A percentile compares a stretch with the other conserved stretches of the same genome.
Evolutionary conservation across 176 grass and related monocot genomes (phyloP).

Genomic region (Rhynchospora tenuis): DNA sequence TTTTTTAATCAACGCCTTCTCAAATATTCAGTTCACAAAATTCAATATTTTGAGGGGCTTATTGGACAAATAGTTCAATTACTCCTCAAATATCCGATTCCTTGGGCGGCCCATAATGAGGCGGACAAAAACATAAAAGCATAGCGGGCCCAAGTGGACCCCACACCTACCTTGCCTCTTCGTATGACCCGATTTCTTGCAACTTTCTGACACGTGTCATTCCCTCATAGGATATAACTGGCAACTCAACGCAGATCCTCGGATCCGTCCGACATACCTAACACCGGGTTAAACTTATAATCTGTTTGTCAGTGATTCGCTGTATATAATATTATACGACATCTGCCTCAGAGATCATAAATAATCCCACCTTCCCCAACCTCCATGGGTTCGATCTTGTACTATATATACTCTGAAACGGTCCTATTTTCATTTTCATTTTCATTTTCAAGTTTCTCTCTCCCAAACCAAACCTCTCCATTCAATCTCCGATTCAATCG

Average conservation of each 20-base stretch:
- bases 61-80: too few species aligned
- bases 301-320: neutral
- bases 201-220: neutral
- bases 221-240: neutral
- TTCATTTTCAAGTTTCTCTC: constrained; percentile 13
- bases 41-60: too few species aligned
- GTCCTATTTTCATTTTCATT: neutral
- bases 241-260: neutral
- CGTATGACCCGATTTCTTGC: neutral
- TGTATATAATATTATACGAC: neutral
- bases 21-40: too few species aligned
- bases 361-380: neutral
- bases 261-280: neutral
- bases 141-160: neutral
- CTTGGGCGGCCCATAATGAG: neutral
- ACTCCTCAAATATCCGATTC: too few species aligned
- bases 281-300: neutral
- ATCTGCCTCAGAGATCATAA: neutral
- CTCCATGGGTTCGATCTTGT: neutral
- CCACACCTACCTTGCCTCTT: neutral
- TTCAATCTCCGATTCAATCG: too few species aligned
- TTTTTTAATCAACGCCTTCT: too few species aligned
- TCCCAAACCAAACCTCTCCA: too few species aligned
- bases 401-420: constrained; percentile 10
- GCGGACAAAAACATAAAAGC: neutral